Conservation (phyloP, 2,329 filamentous ascomycete genomes). For the Ophiostoma tasmaniense region DNA sequence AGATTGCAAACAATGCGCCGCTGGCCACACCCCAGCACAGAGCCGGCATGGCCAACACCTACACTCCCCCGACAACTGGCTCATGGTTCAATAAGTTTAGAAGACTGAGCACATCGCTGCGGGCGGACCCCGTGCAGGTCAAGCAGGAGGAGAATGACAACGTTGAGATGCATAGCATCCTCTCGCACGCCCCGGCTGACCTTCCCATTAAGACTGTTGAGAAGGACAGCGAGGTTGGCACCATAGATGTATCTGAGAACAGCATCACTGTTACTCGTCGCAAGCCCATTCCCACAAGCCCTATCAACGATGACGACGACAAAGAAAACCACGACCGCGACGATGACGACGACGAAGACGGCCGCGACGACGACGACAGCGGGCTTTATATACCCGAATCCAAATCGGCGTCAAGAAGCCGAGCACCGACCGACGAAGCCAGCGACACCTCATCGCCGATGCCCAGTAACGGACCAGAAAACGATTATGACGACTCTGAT, state of each 20-base stretch:
- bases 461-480: slow-evolving; percentile 3
- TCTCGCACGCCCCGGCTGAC: not conserved
- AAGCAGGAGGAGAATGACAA: slow-evolving; percentile 9
- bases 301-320: not conserved
- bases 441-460: not conserved
- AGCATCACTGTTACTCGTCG: slow-evolving; percentile 12
- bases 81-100: slow-evolving; percentile 3
- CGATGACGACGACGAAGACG: slow-evolving; percentile 4
- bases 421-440: not conserved
- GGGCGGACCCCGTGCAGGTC: not conserved
- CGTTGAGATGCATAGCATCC: not conserved
- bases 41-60: not conserved
- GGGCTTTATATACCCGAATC: not conserved
- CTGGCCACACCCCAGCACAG: not conserved
- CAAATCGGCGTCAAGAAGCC: not conserved
- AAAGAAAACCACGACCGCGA: not conserved
- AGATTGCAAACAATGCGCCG: not conserved
- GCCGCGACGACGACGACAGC: slow-evolving; percentile 12
- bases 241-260: not conserved
- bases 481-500: slow-evolving; percentile 8
- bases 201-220: not conserved
- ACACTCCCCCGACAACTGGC: not conserved
- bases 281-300: not conserved
- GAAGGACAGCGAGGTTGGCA: not conserved
- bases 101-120: not conserved